Percentiles rank a stretch among this genome's conserved stretches.
These are phyloP conservation scores for Rheum nobile DNA, from an alignment of 148 eudicot species.

Conservation along the genomic window DNA sequence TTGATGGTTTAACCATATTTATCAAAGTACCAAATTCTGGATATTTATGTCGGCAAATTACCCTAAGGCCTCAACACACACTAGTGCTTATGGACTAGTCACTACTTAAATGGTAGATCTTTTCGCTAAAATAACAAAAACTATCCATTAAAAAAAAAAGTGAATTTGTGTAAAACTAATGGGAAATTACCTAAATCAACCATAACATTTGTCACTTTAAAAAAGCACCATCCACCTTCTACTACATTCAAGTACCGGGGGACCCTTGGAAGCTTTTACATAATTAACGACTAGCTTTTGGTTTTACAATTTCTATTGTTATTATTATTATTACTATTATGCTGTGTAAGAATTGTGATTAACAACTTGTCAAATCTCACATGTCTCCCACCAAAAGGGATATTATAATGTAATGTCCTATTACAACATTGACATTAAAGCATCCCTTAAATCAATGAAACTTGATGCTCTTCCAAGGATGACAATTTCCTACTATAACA, in stretches of 20 bases:
- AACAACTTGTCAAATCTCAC: background rate
- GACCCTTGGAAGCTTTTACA: background rate
- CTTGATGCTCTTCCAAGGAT: background rate
- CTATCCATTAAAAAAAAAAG: too few relatives aligned
- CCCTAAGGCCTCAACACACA: background rate
- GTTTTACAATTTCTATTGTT: background rate
- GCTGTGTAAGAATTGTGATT: background rate
- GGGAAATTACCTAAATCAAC: too few relatives aligned
- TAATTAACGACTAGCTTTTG: background rate
- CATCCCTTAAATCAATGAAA: background rate
- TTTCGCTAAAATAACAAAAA: too few relatives aligned
- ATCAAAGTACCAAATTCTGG: background rate
- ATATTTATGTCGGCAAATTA: background rate
- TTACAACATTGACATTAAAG: too few relatives aligned
- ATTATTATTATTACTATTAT: too few relatives aligned
- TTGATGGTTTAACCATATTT: background rate
- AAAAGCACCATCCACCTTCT: too few relatives aligned
- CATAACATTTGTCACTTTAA: background rate
- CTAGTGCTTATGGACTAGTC: background rate
- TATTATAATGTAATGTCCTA: background rate
- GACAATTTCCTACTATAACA: background rate
- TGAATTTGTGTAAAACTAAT: too few relatives aligned
- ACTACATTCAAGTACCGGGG: too few relatives aligned
- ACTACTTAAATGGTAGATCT: background rate
- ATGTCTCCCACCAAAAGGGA: background rate